These are phyloP conservation scores for Umbelopsis sp. DNA, from an alignment of 192 early-diverging fungal genomes.

Conservation along the genomic window DNA sequence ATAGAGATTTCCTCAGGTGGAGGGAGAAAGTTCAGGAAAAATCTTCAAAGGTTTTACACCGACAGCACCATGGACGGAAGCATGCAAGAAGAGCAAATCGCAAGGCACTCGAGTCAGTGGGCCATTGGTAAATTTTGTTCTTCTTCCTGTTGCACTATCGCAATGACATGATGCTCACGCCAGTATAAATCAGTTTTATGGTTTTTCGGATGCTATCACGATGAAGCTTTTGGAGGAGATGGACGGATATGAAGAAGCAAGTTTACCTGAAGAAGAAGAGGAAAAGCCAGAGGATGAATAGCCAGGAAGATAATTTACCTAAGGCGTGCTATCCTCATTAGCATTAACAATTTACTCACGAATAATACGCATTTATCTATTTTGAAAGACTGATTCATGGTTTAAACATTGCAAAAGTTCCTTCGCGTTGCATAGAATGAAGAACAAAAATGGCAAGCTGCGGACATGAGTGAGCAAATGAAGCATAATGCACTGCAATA, in stretches of 20 bases:
- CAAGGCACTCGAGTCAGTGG: slow-evolving; percentile 57
- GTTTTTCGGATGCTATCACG: slow-evolving; percentile 57
- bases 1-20: slow-evolving; percentile 26
- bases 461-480: too few species aligned
- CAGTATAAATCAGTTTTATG: slow-evolving; percentile 45
- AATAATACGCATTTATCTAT: too few species aligned
- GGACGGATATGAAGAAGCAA: slow-evolving; percentile 42
- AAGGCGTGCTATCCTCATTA: too few species aligned
- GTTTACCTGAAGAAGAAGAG: slow-evolving; percentile 28
- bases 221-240: slow-evolving; percentile 52
- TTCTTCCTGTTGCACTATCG: not conserved
- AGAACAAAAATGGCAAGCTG: too few species aligned
- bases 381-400: too few species aligned
- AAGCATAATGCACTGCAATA: not conserved
- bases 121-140: slow-evolving; percentile 39
- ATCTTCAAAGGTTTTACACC: slow-evolving; percentile 47
- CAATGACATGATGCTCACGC: not conserved
- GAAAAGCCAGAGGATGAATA: not conserved
- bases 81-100: slow-evolving; percentile 49
- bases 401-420: too few species aligned
- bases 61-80: slow-evolving; percentile 59
- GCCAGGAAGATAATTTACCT: too few species aligned
- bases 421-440: too few species aligned
- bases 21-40: slow-evolving; percentile 38
- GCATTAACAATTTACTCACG: not conserved